Conservation (phyloP, 805 yeast species). For the Yamadazyma tumulicola region DNA sequence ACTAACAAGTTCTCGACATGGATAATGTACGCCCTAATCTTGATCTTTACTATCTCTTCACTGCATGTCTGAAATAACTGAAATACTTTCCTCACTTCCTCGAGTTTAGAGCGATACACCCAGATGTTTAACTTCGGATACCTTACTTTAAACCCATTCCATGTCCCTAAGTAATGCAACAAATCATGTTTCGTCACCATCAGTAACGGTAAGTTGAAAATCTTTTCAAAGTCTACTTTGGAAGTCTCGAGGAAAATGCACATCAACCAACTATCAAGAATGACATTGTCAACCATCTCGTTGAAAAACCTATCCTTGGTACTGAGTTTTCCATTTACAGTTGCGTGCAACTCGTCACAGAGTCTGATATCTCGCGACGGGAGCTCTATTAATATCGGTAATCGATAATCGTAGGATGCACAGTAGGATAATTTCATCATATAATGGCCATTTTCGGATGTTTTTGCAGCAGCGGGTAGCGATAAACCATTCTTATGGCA, state of each 20-base stretch:
- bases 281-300: conserved; percentile 43
- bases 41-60: conserved; percentile 11
- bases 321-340: not conserved
- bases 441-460: conserved; percentile 15
- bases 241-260: conserved; percentile 19
- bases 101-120: conserved; percentile 6
- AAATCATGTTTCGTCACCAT: conserved; percentile 14
- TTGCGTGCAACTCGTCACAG: conserved; percentile 3
- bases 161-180: conserved; percentile 18
- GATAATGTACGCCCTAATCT: conserved; percentile 19
- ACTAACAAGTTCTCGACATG: conserved; percentile 16
- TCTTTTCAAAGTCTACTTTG: conserved; percentile 7
- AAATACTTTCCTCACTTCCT: conserved; percentile 3
- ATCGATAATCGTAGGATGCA: conserved; percentile 45
- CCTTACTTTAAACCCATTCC: conserved; percentile 26
- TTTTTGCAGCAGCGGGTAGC: conserved; percentile 32
- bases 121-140: conserved; percentile 22
- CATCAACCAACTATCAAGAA: conserved; percentile 51
- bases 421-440: conserved; percentile 45
- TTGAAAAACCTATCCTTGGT: conserved; percentile 22
- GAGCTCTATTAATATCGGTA: conserved; percentile 59
- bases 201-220: conserved; percentile 6
- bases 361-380: conserved; percentile 29
- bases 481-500: conserved; percentile 41
- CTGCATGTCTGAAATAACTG: conserved; percentile 1